phyloP scores from a whole-genome alignment of 768 basidiomycete species.

The Boletus sp. region DNA sequence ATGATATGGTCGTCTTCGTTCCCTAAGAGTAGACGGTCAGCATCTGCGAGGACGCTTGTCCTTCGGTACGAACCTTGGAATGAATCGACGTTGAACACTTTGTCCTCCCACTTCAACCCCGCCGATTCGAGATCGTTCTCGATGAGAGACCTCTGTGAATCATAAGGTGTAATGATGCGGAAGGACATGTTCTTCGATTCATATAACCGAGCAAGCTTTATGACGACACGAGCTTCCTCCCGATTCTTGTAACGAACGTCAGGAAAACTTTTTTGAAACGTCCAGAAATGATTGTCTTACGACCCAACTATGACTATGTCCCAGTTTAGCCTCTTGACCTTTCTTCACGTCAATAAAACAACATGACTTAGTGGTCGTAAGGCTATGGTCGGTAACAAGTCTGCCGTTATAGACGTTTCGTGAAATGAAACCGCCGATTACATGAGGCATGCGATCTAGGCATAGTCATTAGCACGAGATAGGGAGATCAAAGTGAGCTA shows the following conservation, averaged over 20 bases:
- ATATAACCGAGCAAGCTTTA: constrained; percentile 54
- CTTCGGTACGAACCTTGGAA: constrained; percentile 61
- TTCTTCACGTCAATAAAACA: constrained; percentile 38
- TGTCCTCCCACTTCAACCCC: constrained; percentile 57
- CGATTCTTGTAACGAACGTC: constrained; percentile 47
- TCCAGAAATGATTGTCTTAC: constrained; percentile 23
- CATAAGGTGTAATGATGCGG: constrained; percentile 79
- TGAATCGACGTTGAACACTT: constrained; percentile 72
- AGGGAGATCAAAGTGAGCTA: not conserved
- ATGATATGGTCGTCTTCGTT: constrained; percentile 80
- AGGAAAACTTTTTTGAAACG: too few relatives aligned
- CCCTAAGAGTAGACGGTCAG: constrained; percentile 42
- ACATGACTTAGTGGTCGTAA: constrained; percentile 35
- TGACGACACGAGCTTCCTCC: constrained; percentile 49
- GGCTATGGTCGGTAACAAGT: constrained; percentile 55
- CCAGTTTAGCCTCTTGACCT: constrained; percentile 30
- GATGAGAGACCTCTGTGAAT: constrained; percentile 59
- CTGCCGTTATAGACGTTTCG: constrained; percentile 54
- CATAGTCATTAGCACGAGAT: not conserved
- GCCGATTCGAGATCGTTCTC: constrained; percentile 51
- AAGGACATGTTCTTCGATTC: constrained; percentile 45
- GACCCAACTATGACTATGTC: constrained; percentile 39
- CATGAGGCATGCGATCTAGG: constrained; percentile 78
- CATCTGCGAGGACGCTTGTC: not conserved
- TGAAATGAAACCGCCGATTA: constrained; percentile 73